Base-by-base conservation (phyloP, 2,329 filamentous ascomycete genomes). In the Monosporascus sp. region DNA sequence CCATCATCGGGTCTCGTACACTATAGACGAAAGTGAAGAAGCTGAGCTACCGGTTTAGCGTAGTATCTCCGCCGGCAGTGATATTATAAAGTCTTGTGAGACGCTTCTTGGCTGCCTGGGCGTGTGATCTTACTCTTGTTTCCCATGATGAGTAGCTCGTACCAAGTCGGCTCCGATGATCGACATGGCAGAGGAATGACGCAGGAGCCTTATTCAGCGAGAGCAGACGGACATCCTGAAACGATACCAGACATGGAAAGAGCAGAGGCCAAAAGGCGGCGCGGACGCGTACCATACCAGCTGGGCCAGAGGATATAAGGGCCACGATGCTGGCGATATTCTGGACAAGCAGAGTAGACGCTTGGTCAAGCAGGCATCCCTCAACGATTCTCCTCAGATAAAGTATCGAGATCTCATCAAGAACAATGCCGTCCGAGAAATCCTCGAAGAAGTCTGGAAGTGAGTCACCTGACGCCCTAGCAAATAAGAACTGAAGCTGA, bases 371-470 rank as follows among this genome's bases (percentile, higher is more conserved):
- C 8, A 25, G 15, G 25, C 42, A 18, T 18, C 14, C 11, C 20
- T 3, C n/a, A n/a, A 46, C 11, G 22, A 27, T 5, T 14, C 14
- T 8, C 24, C 22, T 46, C 24, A 46, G 24, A 46, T 15, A 46
- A 17, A 46, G 42, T 24, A 31, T 22, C 42, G n/a, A 25, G 5
- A 17, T 38, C 22, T 14, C 3, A 45, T 24, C 27, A 38, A 37
- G 24, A 53, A 51, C 39, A 36, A 59, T 59, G 57, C 37, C 57
- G 25, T 52, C 54, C 18, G 52, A 50, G 34, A 50, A 51, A 8
- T 50, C 48, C 37, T 53, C 55, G 46, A 44, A 51, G 14, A 51
- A 50, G 31, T n/a, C 52, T 53, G 27, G 46, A 17, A 57, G 55
- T 59, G 49, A 56, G 57, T 41, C 11, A 15, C 11, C 14, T 34